Base-by-base conservation (phyloP, 1,284 basidiomycete species). In the Microbotryum intermedium region DNA sequence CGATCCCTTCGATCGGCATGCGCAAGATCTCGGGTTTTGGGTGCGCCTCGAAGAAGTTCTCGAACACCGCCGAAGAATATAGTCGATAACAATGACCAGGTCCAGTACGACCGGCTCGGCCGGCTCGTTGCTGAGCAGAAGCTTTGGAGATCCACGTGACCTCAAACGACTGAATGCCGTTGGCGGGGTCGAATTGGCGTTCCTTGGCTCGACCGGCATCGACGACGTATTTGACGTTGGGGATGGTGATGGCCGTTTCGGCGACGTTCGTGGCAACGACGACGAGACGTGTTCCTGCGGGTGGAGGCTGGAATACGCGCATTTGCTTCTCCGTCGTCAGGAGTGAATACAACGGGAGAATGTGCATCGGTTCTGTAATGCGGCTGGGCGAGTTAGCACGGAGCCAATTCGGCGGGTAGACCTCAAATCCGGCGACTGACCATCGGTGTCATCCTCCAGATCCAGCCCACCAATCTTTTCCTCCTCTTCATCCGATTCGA, bases 1-100 rank as follows among this genome's bases (percentile, higher is more conserved):
- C 90, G 26, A 98, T 84, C 0, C 93, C 93, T 71, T 98, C 95
- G 70, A 98, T 94, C 0, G 95, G 94, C 78, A 90, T 93, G 29
- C 94, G 86, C 49, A 93, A 80, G 64, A 98, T 95, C 75, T 99
- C 95, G 2, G 95, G 94, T 61, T 84, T 78, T 0, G 89, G 82
- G 75, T 95, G 95, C 60, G 84, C 77, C 29, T 86, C 83, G 72
- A 98, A 95, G 75, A 94, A 85, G 71, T 94, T 85, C 73, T 98
- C 95, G 73, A 82, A 98, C 10, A 98, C 77, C 0, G 85, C 83
- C 61, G 82, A 82, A 11, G 80, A 83, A 74, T 87, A 88, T 3
- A 87, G 79, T 13, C 86, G 80, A 73, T 88, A 88, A 74, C 85
- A 87, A 73, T 88, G 86, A 18, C 86, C 86, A 0, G 86, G 86